A percentile compares a stretch with the other conserved stretches of the same genome.
Conservation (phyloP, 1,284 basidiomycete genomes). For the Leccinum huronense region DNA sequence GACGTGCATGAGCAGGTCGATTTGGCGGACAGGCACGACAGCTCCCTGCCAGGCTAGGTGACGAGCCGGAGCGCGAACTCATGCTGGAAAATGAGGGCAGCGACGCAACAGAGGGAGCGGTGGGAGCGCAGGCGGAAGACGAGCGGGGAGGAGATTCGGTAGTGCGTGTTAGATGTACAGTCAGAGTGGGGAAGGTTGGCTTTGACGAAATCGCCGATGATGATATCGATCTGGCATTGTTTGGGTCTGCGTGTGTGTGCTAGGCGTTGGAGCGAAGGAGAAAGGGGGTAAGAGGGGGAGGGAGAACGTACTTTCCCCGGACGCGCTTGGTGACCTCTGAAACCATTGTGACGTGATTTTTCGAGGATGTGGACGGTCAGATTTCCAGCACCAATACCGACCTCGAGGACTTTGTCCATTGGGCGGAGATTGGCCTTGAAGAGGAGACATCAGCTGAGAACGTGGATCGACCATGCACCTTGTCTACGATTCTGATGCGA, state of each 20-base stretch:
- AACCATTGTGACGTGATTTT: slow-evolving; percentile 92
- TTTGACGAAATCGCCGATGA: slow-evolving; percentile 98
- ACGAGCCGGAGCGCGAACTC: slow-evolving; percentile 95
- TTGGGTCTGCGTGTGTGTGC: slow-evolving; percentile 66
- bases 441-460: slow-evolving; percentile 6
- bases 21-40: slow-evolving; percentile 94
- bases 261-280: background rate
- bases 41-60: slow-evolving; percentile 78
- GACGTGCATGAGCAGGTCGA: slow-evolving; percentile 97
- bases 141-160: slow-evolving; percentile 98
- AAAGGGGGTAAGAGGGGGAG: background rate
- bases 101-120: slow-evolving; percentile 89
- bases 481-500: slow-evolving; percentile 70
- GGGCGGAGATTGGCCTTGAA: slow-evolving; percentile 87
- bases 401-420: slow-evolving; percentile 95
- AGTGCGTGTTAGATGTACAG: slow-evolving; percentile 98
- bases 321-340: slow-evolving; percentile 97
- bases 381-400: slow-evolving; percentile 98
- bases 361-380: slow-evolving; percentile 93
- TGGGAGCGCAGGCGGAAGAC: slow-evolving; percentile 97
- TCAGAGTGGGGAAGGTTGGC: slow-evolving; percentile 97
- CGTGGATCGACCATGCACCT: slow-evolving; percentile 37
- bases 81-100: slow-evolving; percentile 99
- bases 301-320: slow-evolving; percentile 78
- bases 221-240: slow-evolving; percentile 90